Evolutionary conservation across 768 basidiomycete genomes (phyloP).

Genomic region (Mycena belliarum): DNA sequence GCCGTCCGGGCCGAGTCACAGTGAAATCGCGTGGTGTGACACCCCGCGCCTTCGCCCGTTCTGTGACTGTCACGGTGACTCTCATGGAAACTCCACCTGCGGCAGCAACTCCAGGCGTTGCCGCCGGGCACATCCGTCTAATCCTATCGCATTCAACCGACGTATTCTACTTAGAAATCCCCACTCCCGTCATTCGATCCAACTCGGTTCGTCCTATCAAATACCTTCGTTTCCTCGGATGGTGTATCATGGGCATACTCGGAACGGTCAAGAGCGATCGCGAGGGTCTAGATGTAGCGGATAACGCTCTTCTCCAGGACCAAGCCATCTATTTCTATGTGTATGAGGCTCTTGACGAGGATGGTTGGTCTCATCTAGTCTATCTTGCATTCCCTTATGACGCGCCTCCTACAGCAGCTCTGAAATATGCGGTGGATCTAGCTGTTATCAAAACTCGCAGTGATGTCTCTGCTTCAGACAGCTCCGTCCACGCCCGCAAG

Average conservation of each 20-base stretch:
- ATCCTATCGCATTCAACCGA: constrained; percentile 12
- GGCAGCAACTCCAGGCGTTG: background rate
- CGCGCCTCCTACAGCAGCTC: background rate
- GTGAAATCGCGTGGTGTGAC: background rate
- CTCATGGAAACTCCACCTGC: no score
- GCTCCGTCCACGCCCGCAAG: background rate
- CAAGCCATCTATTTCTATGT: constrained; percentile 4
- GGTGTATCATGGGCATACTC: constrained; percentile 13
- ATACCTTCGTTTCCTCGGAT: constrained; percentile 10
- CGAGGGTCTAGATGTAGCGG: background rate
- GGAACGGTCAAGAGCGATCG: constrained; percentile 7
- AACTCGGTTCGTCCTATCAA: constrained; percentile 10
- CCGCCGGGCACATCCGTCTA: constrained; percentile 9
- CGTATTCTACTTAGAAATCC: constrained; percentile 8
- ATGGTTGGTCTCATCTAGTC: background rate
- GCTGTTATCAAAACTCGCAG: constrained; percentile 5
- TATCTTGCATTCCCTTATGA: background rate
- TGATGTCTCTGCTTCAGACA: background rate
- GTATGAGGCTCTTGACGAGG: constrained; percentile 2
- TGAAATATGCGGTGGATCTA: constrained; percentile 12
- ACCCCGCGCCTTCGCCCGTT: background rate
- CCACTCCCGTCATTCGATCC: constrained; percentile 3
- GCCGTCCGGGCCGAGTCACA: no score
- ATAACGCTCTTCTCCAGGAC: constrained; percentile 4
- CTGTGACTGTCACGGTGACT: background rate